Percentiles rank a stretch among this genome's conserved stretches.
Conservation (phyloP, 1,284 basidiomycete genomes). For the Microbotryomycetes sp. region DNA sequence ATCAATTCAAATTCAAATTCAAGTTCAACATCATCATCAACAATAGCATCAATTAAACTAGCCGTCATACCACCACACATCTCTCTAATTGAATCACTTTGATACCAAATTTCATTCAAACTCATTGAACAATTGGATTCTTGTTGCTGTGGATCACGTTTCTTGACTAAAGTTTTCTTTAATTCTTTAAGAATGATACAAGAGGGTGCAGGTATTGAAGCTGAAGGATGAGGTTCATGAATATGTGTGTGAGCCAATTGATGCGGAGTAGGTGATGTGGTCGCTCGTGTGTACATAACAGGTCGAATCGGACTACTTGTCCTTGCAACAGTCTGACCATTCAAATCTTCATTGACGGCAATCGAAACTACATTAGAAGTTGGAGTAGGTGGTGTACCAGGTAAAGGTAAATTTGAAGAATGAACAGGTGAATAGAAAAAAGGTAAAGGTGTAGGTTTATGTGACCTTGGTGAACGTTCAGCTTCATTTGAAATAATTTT, state of each 20-base stretch:
- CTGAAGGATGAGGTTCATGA: not conserved
- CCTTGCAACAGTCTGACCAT: not conserved
- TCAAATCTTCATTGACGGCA: not conserved
- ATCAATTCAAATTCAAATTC: conserved; percentile 4
- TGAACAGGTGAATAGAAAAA: conserved; percentile 8
- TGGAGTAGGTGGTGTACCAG: not conserved
- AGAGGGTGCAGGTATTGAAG: not conserved
- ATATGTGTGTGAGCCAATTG: not conserved
- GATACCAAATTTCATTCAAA: not conserved
- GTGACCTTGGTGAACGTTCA: conserved; percentile 42
- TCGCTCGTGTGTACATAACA: not conserved
- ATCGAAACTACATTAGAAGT: not conserved
- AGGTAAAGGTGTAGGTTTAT: conserved; percentile 10
- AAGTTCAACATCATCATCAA: not conserved
- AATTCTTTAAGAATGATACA: not conserved
- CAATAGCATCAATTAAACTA: conserved; percentile 3
- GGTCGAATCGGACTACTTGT: not conserved
- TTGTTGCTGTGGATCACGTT: not conserved
- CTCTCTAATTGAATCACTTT: not conserved
- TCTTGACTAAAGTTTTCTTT: not conserved
- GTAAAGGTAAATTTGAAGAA: not conserved
- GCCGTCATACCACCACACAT: conserved; percentile 4
- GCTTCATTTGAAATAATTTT: conserved; percentile 39
- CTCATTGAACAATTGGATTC: not conserved
- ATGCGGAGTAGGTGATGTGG: not conserved